These are phyloP conservation scores for Cytospora leucostoma DNA, from an alignment of 2,329 filamentous ascomycete genomes.

Conservation along the genomic window DNA sequence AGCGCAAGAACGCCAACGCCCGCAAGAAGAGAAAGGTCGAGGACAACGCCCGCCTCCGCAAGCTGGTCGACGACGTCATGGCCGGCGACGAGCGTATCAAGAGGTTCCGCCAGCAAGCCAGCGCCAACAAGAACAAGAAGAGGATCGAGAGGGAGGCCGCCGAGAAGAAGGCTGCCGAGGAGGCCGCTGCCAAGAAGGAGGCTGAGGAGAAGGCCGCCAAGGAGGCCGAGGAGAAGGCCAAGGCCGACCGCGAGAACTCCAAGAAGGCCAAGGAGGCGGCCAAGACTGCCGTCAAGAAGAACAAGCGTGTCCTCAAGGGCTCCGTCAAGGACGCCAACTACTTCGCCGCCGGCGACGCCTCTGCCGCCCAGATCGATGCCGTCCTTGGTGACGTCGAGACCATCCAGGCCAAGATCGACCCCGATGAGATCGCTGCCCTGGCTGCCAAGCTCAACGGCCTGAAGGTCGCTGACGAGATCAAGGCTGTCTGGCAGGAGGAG, in stretches of 20 bases:
- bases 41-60: slow-evolving; percentile 87
- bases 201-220: slow-evolving; percentile 78
- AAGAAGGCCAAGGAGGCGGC: slow-evolving; percentile 99
- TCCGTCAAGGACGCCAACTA: slow-evolving; percentile 98
- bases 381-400: slow-evolving; percentile 85
- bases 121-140: slow-evolving; percentile 96
- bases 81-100: slow-evolving; percentile 93
- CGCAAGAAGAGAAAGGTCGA: slow-evolving; percentile 99
- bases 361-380: slow-evolving; percentile 76
- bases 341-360: slow-evolving; percentile 73
- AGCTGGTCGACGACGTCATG: slow-evolving; percentile 84
- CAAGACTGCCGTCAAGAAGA: slow-evolving; percentile 99
- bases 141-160: slow-evolving; percentile 86
- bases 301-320: slow-evolving; percentile 94
- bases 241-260: slow-evolving; percentile 75
- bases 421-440: slow-evolving; percentile 84
- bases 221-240: slow-evolving; percentile 84
- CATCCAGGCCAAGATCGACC: slow-evolving; percentile 83
- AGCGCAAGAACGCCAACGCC: slow-evolving; percentile 96
- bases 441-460: slow-evolving; percentile 77
- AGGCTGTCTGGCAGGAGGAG: slow-evolving; percentile 77
- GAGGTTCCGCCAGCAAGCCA: slow-evolving; percentile 90
- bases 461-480: slow-evolving; percentile 82
- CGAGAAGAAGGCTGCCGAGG: slow-evolving; percentile 83
- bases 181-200: slow-evolving; percentile 79